Conservation (phyloP, 805 yeast species). For the Yamadazyma akitaensis region DNA sequence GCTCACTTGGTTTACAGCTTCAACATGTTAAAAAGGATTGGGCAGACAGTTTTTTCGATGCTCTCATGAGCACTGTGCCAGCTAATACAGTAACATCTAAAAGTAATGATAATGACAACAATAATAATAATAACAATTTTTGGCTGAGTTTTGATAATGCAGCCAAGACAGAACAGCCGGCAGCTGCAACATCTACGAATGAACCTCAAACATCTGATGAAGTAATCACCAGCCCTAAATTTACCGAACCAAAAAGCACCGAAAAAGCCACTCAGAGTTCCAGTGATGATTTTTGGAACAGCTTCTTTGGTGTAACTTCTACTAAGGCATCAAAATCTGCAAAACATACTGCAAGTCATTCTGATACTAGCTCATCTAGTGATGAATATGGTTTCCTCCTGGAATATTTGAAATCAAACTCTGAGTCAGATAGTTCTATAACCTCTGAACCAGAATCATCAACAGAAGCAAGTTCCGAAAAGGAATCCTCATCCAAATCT, state of each 20-base stretch:
- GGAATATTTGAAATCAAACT: background rate
- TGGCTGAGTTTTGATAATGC: constrained; percentile 11
- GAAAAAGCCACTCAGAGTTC: background rate
- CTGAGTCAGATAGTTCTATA: background rate
- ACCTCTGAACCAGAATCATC: background rate
- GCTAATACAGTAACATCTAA: background rate
- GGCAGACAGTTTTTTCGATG: constrained; percentile 7
- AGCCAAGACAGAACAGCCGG: background rate
- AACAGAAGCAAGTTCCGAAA: background rate
- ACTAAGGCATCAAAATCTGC: background rate
- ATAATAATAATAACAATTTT: constrained; percentile 1
- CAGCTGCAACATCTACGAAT: background rate
- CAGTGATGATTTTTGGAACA: background rate
- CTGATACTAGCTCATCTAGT: background rate
- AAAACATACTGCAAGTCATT: background rate
- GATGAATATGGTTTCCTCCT: background rate
- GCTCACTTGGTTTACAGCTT: constrained; percentile 1
- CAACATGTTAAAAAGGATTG: constrained; percentile 6
- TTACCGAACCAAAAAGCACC: background rate
- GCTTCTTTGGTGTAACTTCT: background rate
- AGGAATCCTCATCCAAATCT: background rate
- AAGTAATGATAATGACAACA: background rate
- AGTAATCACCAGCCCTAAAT: background rate
- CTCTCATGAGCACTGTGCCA: background rate
- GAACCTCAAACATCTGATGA: background rate